Evolutionary conservation across 2,329 filamentous ascomycete genomes (phyloP), one percentile per base, ranked within the genome.

Genomic region (Trichoderma oligosporum): DNA sequence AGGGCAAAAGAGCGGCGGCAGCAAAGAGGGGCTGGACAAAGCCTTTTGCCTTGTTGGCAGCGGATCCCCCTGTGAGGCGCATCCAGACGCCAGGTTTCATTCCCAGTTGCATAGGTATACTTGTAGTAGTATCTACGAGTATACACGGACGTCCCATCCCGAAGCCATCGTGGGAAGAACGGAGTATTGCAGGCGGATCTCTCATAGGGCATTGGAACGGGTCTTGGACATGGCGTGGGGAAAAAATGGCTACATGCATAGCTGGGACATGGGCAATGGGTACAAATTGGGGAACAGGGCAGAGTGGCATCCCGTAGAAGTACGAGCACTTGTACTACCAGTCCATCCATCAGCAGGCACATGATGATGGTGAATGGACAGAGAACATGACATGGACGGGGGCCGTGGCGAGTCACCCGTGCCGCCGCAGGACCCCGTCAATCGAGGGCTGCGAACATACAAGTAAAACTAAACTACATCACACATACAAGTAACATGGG

Each of bases 1-100:
- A 55, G 41, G 52, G 52, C 41, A 46, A 55, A 55, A 55, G 41
- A 27, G 52, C 52, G 52, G 52, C 52, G 52, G 31, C 52, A 46
- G 31, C 41, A 55, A 55, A 55, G 52, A 55, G 52, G 52, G 52
- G 47, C 35, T 29, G n/a, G 6, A 24, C 11, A 51, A 51, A 31
- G 46, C n/a, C n/a, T n/a, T n/a, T n/a, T n/a, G 49, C n/a, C 39
- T n/a, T 38, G 38, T 22, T 55, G 52, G 52, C 52, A 38, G 48
- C 36, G 25, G 39, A 55, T 45, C 41, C 52, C 51, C 52, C 52
- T 55, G 41, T n/a, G 41, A 46, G 41, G 52, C 52, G 52, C 41
- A 55, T 55, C 31, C 41, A 46, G 31, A 38, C 41, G 52, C 41
- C 52, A 22, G 52, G 22, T 38, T 44, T 45, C 49, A 35, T 24